Evolutionary conservation across 768 basidiomycete genomes (phyloP), one percentile per base, ranked within the genome.

Genomic region (Kwoniella botswanensis): DNA sequence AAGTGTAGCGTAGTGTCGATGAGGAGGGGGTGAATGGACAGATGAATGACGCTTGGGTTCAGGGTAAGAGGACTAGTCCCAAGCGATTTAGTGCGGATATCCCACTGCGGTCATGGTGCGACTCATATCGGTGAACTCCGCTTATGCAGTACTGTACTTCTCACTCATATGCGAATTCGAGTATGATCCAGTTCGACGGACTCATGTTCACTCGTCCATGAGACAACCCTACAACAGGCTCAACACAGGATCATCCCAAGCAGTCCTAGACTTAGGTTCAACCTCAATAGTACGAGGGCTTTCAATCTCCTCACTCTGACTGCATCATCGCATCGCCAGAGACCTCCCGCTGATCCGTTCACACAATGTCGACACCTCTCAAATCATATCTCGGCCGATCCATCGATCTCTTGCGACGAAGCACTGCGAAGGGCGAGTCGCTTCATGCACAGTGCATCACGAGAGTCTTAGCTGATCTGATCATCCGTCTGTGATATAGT

Each of bases 311-410:
- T 4, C 26, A 26, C 26, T 35, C 35, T 35, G 6, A 35, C 35
- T 35, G 35, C 4, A 35, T 7, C 35, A 9, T 35, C 35, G 35
- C 35, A 42, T 22, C n/a, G 12, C 5, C 11, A 43, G 6, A 22
- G 10, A 61, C 1, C 17, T 0, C 29, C 24, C 22, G 12, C 15
- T n/a, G 4, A 58, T 13, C 57, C 63, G 35, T 55, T 12, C 24
- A 41, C n/a, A 24, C 21, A 41, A 79, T 75, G 74, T 42, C 72
- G 3, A 75, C 72, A 11, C 75, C 71, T 7, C 60, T 82, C 68
- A 77, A 77, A 63, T 71, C 74, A 22, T 81, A 81, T 70, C 63
- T 82, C 53, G 77, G 78, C 44, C 60, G 82, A 18, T 79, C 79
- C 2, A 24, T 83, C 55, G 71, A 74, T 26, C 63, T 81, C 43